Conservation (phyloP, 2,329 filamentous ascomycete genomes). For the Keithomyces neogunnii region DNA sequence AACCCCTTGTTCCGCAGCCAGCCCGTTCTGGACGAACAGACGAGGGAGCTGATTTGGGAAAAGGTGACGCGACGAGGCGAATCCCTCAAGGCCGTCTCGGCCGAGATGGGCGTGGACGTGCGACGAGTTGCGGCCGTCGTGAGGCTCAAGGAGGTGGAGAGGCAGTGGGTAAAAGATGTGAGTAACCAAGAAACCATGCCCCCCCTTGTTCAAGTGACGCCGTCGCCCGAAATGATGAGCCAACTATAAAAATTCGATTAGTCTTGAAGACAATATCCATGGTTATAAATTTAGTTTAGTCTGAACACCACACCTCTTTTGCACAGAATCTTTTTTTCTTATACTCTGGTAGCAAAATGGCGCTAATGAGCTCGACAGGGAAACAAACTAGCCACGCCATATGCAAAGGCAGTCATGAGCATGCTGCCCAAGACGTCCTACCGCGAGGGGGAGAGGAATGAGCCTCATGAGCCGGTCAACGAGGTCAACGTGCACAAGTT, state of each 20-base stretch:
- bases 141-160: slow-evolving; percentile 77
- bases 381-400: slow-evolving; percentile 67
- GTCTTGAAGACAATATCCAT: slow-evolving; percentile 95
- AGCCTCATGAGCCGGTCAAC: slow-evolving; percentile 52
- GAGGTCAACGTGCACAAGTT: slow-evolving; percentile 54
- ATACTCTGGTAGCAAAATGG: neutral
- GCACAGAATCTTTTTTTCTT: neutral
- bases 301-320: slow-evolving; percentile 6
- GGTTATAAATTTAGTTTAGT: slow-evolving; percentile 56
- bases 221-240: slow-evolving; percentile 42
- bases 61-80: slow-evolving; percentile 57
- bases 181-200: slow-evolving; percentile 25
- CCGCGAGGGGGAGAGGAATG: slow-evolving; percentile 38
- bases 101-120: slow-evolving; percentile 70
- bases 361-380: slow-evolving; percentile 42
- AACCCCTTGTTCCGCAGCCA: slow-evolving; percentile 66
- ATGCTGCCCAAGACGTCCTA: slow-evolving; percentile 72
- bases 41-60: slow-evolving; percentile 66
- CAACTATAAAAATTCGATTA: slow-evolving; percentile 81
- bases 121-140: slow-evolving; percentile 79
- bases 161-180: slow-evolving; percentile 68
- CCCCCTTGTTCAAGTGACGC: slow-evolving; percentile 4
- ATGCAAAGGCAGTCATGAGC: slow-evolving; percentile 62
- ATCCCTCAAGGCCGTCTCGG: slow-evolving; percentile 68
- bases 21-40: slow-evolving; percentile 62